phyloP scores from a whole-genome alignment of 306 rosid species.

The Casuarina cunninghamiana region DNA sequence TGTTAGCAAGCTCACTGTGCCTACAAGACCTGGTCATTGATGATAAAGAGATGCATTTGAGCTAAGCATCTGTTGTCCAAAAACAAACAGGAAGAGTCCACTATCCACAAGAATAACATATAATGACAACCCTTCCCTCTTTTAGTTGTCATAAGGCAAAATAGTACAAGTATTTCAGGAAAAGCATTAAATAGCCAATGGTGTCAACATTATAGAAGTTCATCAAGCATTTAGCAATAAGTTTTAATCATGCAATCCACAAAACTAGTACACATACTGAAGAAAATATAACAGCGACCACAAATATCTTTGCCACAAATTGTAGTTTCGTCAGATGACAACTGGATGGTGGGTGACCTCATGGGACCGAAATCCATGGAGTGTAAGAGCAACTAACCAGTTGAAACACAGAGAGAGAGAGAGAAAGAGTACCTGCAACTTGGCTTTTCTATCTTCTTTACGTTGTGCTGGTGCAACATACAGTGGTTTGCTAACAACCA shows the following conservation, averaged over 20 bases:
- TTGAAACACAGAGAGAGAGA: neutral
- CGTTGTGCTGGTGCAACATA: conserved; percentile 73
- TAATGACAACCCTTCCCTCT: neutral
- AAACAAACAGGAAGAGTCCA: neutral
- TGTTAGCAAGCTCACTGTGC: neutral
- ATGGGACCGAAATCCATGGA: neutral
- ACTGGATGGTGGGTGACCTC: neutral
- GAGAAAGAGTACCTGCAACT: conserved; percentile 53
- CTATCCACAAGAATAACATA: neutral
- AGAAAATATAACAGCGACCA: neutral
- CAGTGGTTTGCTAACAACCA: conserved; percentile 63
- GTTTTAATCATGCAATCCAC: neutral
- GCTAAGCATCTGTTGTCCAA: neutral
- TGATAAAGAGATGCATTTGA: neutral
- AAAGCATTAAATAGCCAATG: neutral
- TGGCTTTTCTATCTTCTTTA: conserved; percentile 71
- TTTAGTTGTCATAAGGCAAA: neutral
- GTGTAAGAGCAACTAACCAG: neutral
- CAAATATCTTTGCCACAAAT: neutral
- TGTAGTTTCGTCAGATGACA: neutral
- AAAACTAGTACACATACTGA: neutral
- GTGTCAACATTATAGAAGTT: neutral
- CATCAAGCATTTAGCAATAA: neutral
- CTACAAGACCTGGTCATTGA: neutral
- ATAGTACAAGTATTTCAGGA: neutral